Evolutionary conservation across 768 basidiomycete species (phyloP).

Genomic region (Amanita exitialis): DNA sequence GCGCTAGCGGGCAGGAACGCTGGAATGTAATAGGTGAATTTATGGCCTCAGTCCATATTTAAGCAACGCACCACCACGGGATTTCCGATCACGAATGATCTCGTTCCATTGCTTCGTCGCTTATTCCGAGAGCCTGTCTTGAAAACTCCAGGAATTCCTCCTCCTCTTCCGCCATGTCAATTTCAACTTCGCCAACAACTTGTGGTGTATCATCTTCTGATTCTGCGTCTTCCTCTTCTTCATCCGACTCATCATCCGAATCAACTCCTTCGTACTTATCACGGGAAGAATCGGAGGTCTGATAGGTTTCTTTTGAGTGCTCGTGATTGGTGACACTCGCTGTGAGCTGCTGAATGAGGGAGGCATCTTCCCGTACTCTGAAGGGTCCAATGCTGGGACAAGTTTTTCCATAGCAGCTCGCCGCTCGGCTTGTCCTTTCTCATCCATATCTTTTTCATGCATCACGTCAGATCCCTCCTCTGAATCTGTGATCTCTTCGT

Average conservation of each 20-base stretch:
- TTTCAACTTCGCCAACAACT: conserved; percentile 74
- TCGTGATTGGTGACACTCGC: conserved; percentile 37
- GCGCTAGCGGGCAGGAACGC: conserved; percentile 50
- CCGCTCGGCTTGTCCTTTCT: conserved; percentile 27
- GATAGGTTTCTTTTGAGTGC: conserved; percentile 29
- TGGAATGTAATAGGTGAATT: conserved; percentile 16
- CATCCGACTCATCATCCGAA: conserved; percentile 82
- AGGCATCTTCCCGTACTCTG: conserved; percentile 88
- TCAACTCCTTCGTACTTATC: conserved; percentile 89
- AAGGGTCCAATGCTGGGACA: conserved; percentile 67
- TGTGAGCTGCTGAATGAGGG: conserved; percentile 64
- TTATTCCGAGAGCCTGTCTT: conserved; percentile 82
- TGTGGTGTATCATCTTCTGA: conserved; percentile 78
- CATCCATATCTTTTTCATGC: conserved; percentile 12
- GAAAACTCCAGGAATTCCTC: conserved; percentile 96
- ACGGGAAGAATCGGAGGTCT: conserved; percentile 71
- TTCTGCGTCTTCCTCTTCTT: conserved; percentile 42
- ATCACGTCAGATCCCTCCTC: conserved; percentile 35
- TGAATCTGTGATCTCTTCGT: conserved; percentile 34
- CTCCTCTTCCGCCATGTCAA: conserved; percentile 89
- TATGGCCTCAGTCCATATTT: neutral
- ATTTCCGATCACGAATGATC: conserved; percentile 73
- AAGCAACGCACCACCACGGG: conserved; percentile 63
- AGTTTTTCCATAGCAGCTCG: conserved; percentile 69
- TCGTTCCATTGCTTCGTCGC: conserved; percentile 80